These are phyloP conservation scores for Boletus vermiculosoides DNA, from an alignment of 768 basidiomycete genomes.

Conservation along the genomic window DNA sequence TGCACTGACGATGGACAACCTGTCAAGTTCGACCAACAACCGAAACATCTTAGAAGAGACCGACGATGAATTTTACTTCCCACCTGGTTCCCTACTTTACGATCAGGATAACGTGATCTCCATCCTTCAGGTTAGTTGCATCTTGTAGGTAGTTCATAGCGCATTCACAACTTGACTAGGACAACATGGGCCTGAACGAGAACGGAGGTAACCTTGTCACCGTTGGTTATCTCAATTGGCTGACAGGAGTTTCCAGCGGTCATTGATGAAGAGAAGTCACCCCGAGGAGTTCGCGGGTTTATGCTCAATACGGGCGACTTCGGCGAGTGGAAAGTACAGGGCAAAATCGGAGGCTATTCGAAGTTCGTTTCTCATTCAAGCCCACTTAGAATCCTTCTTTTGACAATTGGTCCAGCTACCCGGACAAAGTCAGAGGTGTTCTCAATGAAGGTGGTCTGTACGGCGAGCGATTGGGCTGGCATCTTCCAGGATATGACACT, in stretches of 20 bases:
- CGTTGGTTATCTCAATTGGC: background rate
- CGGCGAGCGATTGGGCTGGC: constrained; percentile 73
- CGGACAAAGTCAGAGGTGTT: constrained; percentile 67
- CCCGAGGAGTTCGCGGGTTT: constrained; percentile 79
- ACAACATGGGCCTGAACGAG: constrained; percentile 79
- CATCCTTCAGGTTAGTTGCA: constrained; percentile 58
- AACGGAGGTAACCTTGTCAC: constrained; percentile 42
- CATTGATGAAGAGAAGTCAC: constrained; percentile 61
- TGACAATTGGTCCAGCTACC: constrained; percentile 49
- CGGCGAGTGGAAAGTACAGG: constrained; percentile 68
- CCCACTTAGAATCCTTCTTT: background rate
- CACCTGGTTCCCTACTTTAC: constrained; percentile 47
- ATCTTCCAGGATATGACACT: constrained; percentile 68
- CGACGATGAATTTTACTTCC: constrained; percentile 65
- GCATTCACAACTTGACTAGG: constrained; percentile 39
- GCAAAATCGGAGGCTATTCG: constrained; percentile 70
- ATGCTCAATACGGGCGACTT: constrained; percentile 61
- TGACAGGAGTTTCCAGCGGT: constrained; percentile 26
- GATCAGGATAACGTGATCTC: constrained; percentile 74
- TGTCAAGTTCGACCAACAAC: constrained; percentile 60
- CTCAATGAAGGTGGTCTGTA: constrained; percentile 73
- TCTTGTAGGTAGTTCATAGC: background rate
- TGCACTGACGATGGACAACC: background rate
- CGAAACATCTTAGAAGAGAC: constrained; percentile 59
- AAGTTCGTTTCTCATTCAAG: constrained; percentile 39